Percentiles rank a stretch among this genome's conserved stretches.
Evolutionary conservation across 805 yeast genomes (phyloP).

Genomic region (Pichia pseudocactophila): DNA sequence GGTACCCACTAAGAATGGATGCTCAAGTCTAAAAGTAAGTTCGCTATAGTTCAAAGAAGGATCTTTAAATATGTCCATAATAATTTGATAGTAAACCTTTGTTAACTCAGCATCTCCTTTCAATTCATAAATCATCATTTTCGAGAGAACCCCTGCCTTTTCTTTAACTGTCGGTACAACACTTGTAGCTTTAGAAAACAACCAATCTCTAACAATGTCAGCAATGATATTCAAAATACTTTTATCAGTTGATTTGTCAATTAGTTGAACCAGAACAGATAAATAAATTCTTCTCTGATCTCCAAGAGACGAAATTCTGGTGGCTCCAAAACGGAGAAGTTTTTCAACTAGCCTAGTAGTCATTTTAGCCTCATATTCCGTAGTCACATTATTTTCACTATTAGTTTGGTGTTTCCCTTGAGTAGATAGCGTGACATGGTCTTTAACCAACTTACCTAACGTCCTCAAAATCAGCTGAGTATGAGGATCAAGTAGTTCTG

Average conservation of each 20-base stretch:
- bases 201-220: constrained; percentile 79
- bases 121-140: constrained; percentile 88
- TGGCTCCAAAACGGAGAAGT: constrained; percentile 66
- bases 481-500: constrained; percentile 64
- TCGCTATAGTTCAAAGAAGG: constrained; percentile 73
- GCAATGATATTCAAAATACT: constrained; percentile 67
- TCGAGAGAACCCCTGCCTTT: constrained; percentile 85
- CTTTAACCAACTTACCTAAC: constrained; percentile 81
- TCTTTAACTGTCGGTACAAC: constrained; percentile 92
- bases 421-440: constrained; percentile 63
- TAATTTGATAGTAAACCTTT: constrained; percentile 73
- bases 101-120: constrained; percentile 77
- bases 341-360: constrained; percentile 70
- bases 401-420: constrained; percentile 28
- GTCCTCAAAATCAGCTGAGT: constrained; percentile 77
- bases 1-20: constrained; percentile 92
- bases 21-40: constrained; percentile 89
- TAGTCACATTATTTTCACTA: constrained; percentile 16
- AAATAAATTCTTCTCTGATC: constrained; percentile 89
- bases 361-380: constrained; percentile 69
- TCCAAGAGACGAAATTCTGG: constrained; percentile 78
- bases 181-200: constrained; percentile 62
- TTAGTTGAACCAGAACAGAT: constrained; percentile 77
- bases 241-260: constrained; percentile 79
- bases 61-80: constrained; percentile 81